phyloP scores from a whole-genome alignment of 108 stramenopile species.

The Cyclotella sp. region DNA sequence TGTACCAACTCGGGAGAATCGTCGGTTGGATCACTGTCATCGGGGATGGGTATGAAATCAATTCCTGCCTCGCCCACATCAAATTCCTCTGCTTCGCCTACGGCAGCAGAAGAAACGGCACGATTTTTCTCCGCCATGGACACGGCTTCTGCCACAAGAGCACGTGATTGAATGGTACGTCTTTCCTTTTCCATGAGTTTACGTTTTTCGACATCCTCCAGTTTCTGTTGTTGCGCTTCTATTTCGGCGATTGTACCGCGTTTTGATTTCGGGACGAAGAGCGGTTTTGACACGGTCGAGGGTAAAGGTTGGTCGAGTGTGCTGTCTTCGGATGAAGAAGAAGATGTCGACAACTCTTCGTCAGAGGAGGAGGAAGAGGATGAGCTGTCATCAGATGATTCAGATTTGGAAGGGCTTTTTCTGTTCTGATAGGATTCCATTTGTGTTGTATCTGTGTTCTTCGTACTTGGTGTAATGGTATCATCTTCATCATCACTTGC shows the following conservation, averaged over 20 bases:
- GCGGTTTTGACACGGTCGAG: conserved; percentile 59
- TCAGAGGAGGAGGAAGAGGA: conserved; percentile 49
- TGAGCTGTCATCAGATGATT: conserved; percentile 47
- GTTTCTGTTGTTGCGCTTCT: conserved; percentile 62
- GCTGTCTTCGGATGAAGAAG: conserved; percentile 35
- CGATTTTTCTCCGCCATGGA: conserved; percentile 34
- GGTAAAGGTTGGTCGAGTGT: conserved; percentile 41
- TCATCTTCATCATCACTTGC: neutral
- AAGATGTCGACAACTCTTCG: conserved; percentile 17
- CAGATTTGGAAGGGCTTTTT: conserved; percentile 13
- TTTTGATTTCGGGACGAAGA: conserved; percentile 82
- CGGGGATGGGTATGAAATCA: conserved; percentile 43
- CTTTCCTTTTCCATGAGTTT: conserved; percentile 50
- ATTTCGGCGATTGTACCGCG: conserved; percentile 60
- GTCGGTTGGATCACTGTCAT: conserved; percentile 56
- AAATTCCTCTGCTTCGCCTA: conserved; percentile 57
- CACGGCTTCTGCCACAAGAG: conserved; percentile 70
- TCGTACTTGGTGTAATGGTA: neutral
- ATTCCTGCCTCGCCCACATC: conserved; percentile 55
- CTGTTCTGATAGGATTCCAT: neutral
- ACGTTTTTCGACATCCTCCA: conserved; percentile 51
- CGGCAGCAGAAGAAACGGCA: neutral
- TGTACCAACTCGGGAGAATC: conserved; percentile 51
- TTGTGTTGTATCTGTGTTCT: neutral
- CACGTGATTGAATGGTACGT: conserved; percentile 75